Evolutionary conservation across 2,329 filamentous ascomycete species (phyloP), one percentile per base, ranked within the genome.

Genomic region (Fusarium virguliforme): DNA sequence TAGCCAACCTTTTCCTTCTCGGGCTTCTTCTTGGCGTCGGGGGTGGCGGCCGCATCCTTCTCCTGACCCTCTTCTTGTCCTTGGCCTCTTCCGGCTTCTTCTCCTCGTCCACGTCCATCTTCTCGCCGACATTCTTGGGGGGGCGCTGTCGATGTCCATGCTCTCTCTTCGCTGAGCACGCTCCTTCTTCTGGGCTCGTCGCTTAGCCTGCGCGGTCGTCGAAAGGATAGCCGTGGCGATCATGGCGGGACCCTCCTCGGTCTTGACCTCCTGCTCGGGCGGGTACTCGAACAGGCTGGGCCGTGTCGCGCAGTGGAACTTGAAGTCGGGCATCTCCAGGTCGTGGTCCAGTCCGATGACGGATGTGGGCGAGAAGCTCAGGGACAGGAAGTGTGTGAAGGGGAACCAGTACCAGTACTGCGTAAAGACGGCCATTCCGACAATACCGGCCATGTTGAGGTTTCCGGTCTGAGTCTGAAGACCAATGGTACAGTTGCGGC

Each of bases 341-440:
- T 98, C 94, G 78, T 97, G 92, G 79, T 99, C 95, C 28, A 99
- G 90, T 66, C 93, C 95, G 75, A 98, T 98, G 78, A 99, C 93
- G 1, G 96, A 93, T 2, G 97, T 99, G 1, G 96, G 96, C n/a
- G 94, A 94, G 83, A 99, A 98, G 77, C 94, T 95, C 68, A 99
- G 87, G 1, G 95, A 97, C 64, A 99, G 82, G 89, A 99, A 99
- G 83, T 99, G 96, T 32, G 96, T 97, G 77, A 98, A 92, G 66
- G 96, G 96, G 89, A 99, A 99, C 96, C 96, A 99, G 85, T 99
- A 99, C 96, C 96, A 99, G 85, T 99, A 99, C 81, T 99, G 96
- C 8, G 95, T 97, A 83, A 99, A 99, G 60, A 99, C 93, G 30
- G 94, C 95, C 91, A 97, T 97, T 74, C 96, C 97, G 18, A 99